Base-by-base conservation (phyloP, 192 early-diverging fungal genomes). In the Backusella tarrabulga region DNA sequence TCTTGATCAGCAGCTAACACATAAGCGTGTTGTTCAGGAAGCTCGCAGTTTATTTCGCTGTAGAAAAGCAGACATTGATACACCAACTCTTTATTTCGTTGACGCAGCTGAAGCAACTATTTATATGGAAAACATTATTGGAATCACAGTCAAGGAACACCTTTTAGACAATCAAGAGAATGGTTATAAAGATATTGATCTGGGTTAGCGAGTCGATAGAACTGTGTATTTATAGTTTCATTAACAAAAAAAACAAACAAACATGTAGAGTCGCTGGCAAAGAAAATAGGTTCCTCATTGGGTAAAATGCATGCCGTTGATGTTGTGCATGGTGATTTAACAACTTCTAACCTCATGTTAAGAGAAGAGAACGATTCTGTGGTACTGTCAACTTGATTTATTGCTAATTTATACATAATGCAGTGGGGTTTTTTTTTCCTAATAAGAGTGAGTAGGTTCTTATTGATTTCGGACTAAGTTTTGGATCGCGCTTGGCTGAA, bases 381-480 rank as follows among this genome's bases (percentile, higher is more conserved):
- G 77, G 91, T 91, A 79, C 73, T 50, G 32, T 8, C 46, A 34
- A 29, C 3, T 40, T 29, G 12, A 71, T 6, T n/a, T 44, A 56
- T 23, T 3, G 38, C 21, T 21, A 35, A 15, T 29, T 36, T 46
- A 69, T 17, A 40, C 32, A 32, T 0, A 32, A 3, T 32, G 32
- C 3, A 32, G 2, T 32, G 32, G 5, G 6, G 36, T 6, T 29
- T 60, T 8, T 73, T 36, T 76, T 76, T 34, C 35, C 29, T 23
- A 63, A 60, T 60, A 19, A 46, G 12, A 38, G 56, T 75, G 34
- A 46, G 17, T 46, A 80, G 80, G 93, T 91, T 12, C 81, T 97
- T 60, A 98, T 99, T 77, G 98, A 99, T 86, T 99, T 99, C 90
- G 98, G 98, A 0, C 84, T 99, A 70, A 95, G 95, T 77, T 95